Percentiles rank a stretch among this genome's conserved stretches.
Evolutionary conservation across 345 rosid species (phyloP).

Genomic region (Ceriops zippeliana): DNA sequence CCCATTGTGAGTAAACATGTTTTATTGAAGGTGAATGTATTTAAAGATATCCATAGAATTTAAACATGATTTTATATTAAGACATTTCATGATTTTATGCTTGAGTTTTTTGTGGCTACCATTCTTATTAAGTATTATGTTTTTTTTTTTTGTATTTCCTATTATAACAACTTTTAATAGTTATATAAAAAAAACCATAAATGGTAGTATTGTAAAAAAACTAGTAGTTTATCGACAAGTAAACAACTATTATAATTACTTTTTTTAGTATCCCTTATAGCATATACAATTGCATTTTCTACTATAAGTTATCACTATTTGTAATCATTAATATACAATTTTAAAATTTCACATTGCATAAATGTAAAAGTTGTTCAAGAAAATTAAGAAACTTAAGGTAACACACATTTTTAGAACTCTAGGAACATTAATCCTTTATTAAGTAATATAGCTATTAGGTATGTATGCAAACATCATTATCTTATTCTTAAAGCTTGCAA

Average conservation of each 20-base stretch:
- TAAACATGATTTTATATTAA: not conserved
- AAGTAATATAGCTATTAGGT: not conserved
- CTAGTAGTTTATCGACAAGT: slow-evolving; percentile 67
- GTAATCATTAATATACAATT: slow-evolving; percentile 91
- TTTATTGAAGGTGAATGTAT: no score
- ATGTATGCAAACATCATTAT: not conserved
- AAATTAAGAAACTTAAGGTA: slow-evolving; percentile 78
- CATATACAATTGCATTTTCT: slow-evolving; percentile 15
- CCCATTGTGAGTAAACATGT: no score
- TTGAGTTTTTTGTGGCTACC: not conserved
- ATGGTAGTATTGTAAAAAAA: slow-evolving; percentile 72
- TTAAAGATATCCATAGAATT: no score
- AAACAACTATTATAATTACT: slow-evolving; percentile 37
- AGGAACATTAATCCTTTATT: not conserved
- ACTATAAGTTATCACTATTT: slow-evolving; percentile 86
- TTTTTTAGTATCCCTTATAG: not conserved
- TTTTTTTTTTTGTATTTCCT: not conserved
- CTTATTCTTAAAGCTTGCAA: not conserved
- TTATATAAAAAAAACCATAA: slow-evolving; percentile 59
- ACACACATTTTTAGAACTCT: not conserved
- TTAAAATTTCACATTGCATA: slow-evolving; percentile 79
- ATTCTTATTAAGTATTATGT: not conserved
- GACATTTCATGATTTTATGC: not conserved
- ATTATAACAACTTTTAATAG: slow-evolving; percentile 42
- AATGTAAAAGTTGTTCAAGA: slow-evolving; percentile 65